Percentiles rank a stretch among this genome's conserved stretches.
Conservation (phyloP, 352 stramenopile species). For the Globisporangium megalacanthum region DNA sequence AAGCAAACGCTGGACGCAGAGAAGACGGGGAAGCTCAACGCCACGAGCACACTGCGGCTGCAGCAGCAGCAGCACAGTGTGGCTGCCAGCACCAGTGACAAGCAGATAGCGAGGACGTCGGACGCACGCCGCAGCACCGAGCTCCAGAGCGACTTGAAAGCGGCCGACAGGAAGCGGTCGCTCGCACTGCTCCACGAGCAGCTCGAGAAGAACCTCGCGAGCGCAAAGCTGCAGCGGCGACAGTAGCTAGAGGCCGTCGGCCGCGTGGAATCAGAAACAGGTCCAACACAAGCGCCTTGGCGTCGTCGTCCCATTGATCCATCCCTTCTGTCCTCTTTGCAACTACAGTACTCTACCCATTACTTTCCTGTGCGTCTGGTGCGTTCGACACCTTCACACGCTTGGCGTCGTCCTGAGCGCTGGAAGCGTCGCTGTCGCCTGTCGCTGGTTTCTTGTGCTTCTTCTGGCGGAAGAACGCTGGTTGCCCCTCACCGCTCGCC, state of each 20-base stretch:
- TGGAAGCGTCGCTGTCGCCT: neutral
- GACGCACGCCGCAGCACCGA: slow-evolving; percentile 1
- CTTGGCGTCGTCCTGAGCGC: neutral
- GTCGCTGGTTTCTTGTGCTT: no score
- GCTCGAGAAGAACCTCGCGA: slow-evolving; percentile 49
- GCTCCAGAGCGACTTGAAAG: slow-evolving; percentile 26
- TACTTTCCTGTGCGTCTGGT: neutral
- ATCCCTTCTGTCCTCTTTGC: neutral
- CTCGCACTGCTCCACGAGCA: slow-evolving; percentile 50
- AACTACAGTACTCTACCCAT: neutral
- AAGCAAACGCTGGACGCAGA: slow-evolving; percentile 78
- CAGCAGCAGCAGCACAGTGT: neutral
- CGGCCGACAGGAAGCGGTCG: slow-evolving; percentile 47
- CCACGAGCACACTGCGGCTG: slow-evolving; percentile 32
- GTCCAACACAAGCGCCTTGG: no score
- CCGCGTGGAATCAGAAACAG: no score
- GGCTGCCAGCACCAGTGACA: slow-evolving; percentile 8
- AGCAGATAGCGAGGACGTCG: slow-evolving; percentile 3
- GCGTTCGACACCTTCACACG: neutral
- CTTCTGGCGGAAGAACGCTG: neutral
- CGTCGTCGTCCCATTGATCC: neutral
- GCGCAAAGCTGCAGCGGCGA: slow-evolving; percentile 30
- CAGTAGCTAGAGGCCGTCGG: slow-evolving; percentile 20
- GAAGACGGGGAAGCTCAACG: slow-evolving; percentile 55
- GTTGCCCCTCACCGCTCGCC: slow-evolving; percentile 15